Evolutionary conservation across 2,329 filamentous ascomycete genomes (phyloP), one percentile per base, ranked within the genome.

Genomic region (Macroventuria anomochaeta): DNA sequence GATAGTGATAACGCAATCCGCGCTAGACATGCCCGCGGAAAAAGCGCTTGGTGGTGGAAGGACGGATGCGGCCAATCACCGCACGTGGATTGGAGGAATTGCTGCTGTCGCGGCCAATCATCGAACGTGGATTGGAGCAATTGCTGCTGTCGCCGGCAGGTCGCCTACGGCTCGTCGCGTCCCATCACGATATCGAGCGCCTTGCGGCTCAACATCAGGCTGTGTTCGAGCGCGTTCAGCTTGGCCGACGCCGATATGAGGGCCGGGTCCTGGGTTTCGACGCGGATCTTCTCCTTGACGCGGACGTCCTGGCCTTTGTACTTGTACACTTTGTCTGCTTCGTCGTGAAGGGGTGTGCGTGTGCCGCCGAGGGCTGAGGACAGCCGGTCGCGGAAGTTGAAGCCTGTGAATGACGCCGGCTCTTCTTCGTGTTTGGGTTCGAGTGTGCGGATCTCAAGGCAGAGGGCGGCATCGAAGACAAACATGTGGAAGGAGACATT

Each of bases 231-330:
- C 4, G 90, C 91, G 25, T 83, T 85, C 62, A 97, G 79, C 76
- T 97, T 97, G 5, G 91, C 88, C 72, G 90, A 88, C 28, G 95
- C 81, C 29, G 90, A 88, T 72, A 97, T 87, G 60, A 97, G 72
- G 64, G 87, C 93, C 1, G 93, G 93, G 73, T 97, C 93, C 49
- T 92, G 90, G 66, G 86, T 93, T 74, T 96, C 93, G 2, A 97
- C 88, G 33, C 89, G 83, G 4, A 96, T 85, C 77, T 97, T 97
- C 73, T 97, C 93, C 62, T 88, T 86, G 38, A 97, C 93, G 59
- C 86, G 88, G 2, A 97, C 92, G 57, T 95, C 86, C 50, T 86
- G 82, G 4, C 84, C 83, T 12, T 78, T 67, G 75, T 83, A 97
- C 3, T 78, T 80, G 73, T 96, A 97, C 0, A 89, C 78, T 31